Evolutionary conservation across 1,284 basidiomycete genomes (phyloP), one percentile per base, ranked within the genome.

Genomic region (Vanrija humicola): DNA sequence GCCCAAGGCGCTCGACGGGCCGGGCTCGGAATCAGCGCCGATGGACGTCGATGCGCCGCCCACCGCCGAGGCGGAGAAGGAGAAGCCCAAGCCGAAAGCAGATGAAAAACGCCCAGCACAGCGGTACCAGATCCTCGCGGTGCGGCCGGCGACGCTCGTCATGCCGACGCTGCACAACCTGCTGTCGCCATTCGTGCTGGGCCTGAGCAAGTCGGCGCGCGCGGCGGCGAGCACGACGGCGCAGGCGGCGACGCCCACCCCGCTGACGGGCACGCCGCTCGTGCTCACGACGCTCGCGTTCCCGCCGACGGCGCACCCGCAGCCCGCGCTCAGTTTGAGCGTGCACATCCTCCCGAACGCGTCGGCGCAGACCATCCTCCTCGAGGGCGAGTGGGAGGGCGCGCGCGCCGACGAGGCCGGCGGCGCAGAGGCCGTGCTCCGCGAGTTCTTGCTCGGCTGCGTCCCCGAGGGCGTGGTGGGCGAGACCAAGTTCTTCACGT

Each of bases 161-260:
- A 51, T 67, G 34, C 69, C 70, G 3, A 58, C 72, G 34, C 55
- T 74, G n/a, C 69, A 72, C 28, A 66, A 68, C 38, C 61, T 75
- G 15, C 56, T 72, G 9, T 70, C 62, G 44, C 68, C 68, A 6
- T 71, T 75, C 46, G 72, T 72, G 2, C 59, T 75, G 40, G 73
- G 73, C 28, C 54, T 72, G 46, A 66, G 64, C 16, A 75, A 75
- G 59, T 50, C 62, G 6, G 70, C 71, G 16, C 61, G 69, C 45
- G 66, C 69, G 3, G 69, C 68, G 12, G 69, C 72, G 18, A 62
- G 60, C 6, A 67, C 64, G 5, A 73, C 72, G 2, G 64, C 67
- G 3, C 65, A 68, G 28, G 50, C 61, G 10, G 54, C 65, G 5
- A 56, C 58, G 0, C 71, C 72, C 1, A 70, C 72, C 3, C 59